Percentiles rank a stretch among this genome's conserved stretches.
phyloP scores from a whole-genome alignment of 1,139 yeast species.

The Nakaseomyces kungkrabaensis region DNA sequence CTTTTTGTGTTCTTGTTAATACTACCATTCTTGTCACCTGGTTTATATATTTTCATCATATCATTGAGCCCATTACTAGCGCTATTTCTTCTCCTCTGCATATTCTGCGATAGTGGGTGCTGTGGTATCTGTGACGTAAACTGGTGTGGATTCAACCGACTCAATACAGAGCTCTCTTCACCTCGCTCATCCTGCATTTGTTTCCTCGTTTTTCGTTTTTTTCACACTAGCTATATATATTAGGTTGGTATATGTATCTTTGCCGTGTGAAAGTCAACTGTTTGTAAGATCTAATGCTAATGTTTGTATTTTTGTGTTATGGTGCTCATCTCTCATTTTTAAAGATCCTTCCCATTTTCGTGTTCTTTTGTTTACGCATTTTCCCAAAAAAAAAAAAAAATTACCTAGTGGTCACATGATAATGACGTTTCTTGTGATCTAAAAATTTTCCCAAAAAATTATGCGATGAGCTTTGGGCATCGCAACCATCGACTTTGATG shows the following conservation, averaged over 20 bases:
- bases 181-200: slow-evolving; percentile 1
- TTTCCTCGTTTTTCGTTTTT: no score
- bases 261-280: no score
- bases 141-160: slow-evolving; percentile 13
- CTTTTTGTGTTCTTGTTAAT: slow-evolving; percentile 3
- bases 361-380: no score
- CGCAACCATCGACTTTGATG: no score
- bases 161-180: slow-evolving; percentile 2
- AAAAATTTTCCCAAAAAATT: not conserved
- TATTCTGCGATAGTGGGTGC: slow-evolving; percentile 2
- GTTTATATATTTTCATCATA: slow-evolving; percentile 16
- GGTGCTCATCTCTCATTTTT: no score
- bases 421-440: not conserved
- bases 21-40: slow-evolving; percentile 3
- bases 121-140: slow-evolving; percentile 19
- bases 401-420: not conserved
- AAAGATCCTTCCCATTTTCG: no score
- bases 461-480: not conserved
- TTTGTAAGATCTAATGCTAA: no score
- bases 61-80: slow-evolving; percentile 16
- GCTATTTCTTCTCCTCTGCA: slow-evolving; percentile 17
- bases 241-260: no score
- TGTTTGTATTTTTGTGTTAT: no score
- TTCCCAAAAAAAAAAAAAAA: no score
- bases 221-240: no score